Evolutionary conservation across 2,329 filamentous ascomycete genomes (phyloP).

Genomic region (Seiridium cupressi): DNA sequence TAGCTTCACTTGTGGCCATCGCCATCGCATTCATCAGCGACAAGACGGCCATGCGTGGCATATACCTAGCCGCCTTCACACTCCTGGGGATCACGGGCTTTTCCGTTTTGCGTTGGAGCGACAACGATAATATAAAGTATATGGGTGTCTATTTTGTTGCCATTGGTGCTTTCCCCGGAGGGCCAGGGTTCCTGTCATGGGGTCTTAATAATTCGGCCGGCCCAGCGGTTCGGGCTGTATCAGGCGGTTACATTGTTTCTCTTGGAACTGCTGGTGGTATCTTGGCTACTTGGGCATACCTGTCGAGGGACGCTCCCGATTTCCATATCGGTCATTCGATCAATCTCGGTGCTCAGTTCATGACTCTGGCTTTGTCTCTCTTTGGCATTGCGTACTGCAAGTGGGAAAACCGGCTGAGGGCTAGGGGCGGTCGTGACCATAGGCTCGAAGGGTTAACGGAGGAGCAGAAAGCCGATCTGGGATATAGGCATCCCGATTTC

Average conservation of each 20-base stretch:
- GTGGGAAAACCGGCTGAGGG: conserved; percentile 50
- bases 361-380: conserved; percentile 39
- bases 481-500: conserved; percentile 54
- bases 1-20: conserved; percentile 37
- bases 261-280: conserved; percentile 57
- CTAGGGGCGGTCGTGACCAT: conserved; percentile 44
- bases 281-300: conserved; percentile 55
- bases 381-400: conserved; percentile 51
- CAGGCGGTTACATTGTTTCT: conserved; percentile 52
- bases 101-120: conserved; percentile 46
- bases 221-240: conserved; percentile 54
- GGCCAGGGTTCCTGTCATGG: conserved; percentile 58
- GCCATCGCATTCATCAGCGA: conserved; percentile 37
- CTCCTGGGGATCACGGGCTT: conserved; percentile 48
- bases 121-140: conserved; percentile 33
- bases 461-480: conserved; percentile 44
- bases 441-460: conserved; percentile 47
- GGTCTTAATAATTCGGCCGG: conserved; percentile 58
- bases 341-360: conserved; percentile 51
- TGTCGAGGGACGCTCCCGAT: conserved; percentile 40
- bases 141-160: conserved; percentile 55
- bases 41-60: conserved; percentile 38
- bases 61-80: conserved; percentile 38
- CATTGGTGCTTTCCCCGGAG: conserved; percentile 55
- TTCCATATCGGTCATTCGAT: conserved; percentile 53